phyloP scores from a whole-genome alignment of 2,329 filamentous ascomycete species.

The Arachnomyces sp. region DNA sequence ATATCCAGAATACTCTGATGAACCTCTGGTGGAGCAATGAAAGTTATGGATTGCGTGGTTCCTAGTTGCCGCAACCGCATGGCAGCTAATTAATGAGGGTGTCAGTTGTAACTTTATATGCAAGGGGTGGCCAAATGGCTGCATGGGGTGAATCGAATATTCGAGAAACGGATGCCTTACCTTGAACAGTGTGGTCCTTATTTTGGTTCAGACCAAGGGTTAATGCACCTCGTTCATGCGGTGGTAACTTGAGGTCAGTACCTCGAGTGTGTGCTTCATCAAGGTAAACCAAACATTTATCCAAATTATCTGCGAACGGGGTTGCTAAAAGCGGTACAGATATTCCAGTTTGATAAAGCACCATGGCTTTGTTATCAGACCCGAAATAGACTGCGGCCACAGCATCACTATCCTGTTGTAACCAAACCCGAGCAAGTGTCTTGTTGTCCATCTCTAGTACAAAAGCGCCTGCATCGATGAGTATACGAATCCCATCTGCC shows the following conservation, averaged over 20 bases:
- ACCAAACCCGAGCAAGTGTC: conserved; percentile 47
- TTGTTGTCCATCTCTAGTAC: conserved; percentile 56
- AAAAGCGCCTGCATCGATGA: conserved; percentile 64
- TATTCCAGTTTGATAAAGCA: conserved; percentile 8
- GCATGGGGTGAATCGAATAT: no score
- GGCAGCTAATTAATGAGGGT: conserved; percentile 42
- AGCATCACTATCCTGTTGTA: conserved; percentile 22
- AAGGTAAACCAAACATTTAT: conserved; percentile 56
- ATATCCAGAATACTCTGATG: conserved; percentile 52
- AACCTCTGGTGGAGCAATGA: conserved; percentile 52
- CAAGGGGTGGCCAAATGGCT: neutral
- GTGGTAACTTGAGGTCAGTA: conserved; percentile 57
- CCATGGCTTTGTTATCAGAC: conserved; percentile 8
- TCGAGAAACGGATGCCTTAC: conserved; percentile 30
- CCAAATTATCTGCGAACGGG: conserved; percentile 48
- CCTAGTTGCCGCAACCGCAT: conserved; percentile 57
- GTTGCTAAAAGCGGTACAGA: conserved; percentile 45
- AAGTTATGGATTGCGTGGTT: conserved; percentile 47
- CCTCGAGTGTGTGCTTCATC: conserved; percentile 65
- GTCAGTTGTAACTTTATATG: conserved; percentile 23
- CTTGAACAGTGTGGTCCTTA: conserved; percentile 63
- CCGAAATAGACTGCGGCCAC: conserved; percentile 12
- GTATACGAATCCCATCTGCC: conserved; percentile 43
- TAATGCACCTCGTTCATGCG: conserved; percentile 53
- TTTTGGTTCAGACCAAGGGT: conserved; percentile 57